Percentiles rank a stretch among this genome's conserved stretches.
Conservation (phyloP, 805 yeast species). For the Komagataella pastoris region DNA sequence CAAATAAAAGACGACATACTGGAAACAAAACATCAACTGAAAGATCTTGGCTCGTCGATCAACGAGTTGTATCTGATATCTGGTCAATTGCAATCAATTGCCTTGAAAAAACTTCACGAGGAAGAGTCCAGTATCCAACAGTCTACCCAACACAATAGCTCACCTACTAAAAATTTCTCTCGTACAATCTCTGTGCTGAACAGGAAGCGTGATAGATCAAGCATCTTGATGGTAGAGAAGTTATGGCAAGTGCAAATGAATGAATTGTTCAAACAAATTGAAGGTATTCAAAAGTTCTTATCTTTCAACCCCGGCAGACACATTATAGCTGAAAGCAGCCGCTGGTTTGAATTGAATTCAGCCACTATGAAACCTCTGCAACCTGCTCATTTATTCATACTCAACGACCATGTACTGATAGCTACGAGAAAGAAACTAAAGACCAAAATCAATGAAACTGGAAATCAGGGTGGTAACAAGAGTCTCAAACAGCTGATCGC, state of each 20-base stretch:
- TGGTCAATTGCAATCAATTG: conserved; percentile 41
- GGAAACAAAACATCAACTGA: conserved; percentile 51
- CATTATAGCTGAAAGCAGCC: conserved; percentile 61
- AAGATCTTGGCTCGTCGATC: conserved; percentile 45
- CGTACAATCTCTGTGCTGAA: not conserved
- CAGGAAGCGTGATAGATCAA: conserved; percentile 39
- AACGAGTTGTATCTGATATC: conserved; percentile 47
- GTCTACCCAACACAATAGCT: not conserved
- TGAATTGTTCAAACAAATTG: conserved; percentile 66
- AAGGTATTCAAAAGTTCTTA: conserved; percentile 76
- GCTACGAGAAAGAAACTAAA: conserved; percentile 43
- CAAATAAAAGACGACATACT: conserved; percentile 47
- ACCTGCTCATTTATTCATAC: conserved; percentile 60
- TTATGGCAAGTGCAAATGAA: conserved; percentile 71
- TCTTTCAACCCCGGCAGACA: conserved; percentile 73
- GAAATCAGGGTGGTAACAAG: not conserved
- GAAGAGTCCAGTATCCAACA: conserved; percentile 19
- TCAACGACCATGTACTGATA: conserved; percentile 65
- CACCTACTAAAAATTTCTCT: conserved; percentile 8
- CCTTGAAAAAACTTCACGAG: conserved; percentile 38
- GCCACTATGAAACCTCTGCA: conserved; percentile 75
- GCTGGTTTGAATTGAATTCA: conserved; percentile 79
- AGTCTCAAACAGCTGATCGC: conserved; percentile 34
- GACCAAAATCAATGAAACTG: conserved; percentile 8
- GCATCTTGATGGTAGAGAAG: conserved; percentile 60